phyloP scores from a whole-genome alignment of 2,329 filamentous ascomycete genomes.

The Colletotrichum sojae region DNA sequence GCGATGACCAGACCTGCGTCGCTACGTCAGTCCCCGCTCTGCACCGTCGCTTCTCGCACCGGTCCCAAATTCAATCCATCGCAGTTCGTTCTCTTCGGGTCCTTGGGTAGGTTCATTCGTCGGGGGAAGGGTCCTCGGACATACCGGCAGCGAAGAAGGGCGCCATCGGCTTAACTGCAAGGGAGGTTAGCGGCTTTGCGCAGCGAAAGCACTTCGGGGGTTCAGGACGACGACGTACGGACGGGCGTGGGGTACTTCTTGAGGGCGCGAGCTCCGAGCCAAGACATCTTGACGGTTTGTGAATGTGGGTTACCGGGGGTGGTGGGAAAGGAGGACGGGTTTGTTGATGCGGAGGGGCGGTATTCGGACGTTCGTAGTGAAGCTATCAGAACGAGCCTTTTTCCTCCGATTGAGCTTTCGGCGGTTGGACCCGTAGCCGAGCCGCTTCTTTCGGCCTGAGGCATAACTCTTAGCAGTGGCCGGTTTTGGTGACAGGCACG shows the following conservation, averaged over 20 bases:
- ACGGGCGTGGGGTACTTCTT: conserved; percentile 88
- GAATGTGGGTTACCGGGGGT: conserved; percentile 53
- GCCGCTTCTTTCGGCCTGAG: conserved; percentile 46
- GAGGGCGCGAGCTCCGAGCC: conserved; percentile 74
- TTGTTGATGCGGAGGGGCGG: conserved; percentile 50
- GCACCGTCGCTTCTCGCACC: conserved; percentile 3
- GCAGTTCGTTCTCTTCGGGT: neutral
- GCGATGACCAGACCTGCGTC: conserved; percentile 82
- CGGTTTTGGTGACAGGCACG: neutral
- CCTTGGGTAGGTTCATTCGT: no score
- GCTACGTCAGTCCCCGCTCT: conserved; percentile 16
- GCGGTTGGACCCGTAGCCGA: conserved; percentile 55
- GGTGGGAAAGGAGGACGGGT: conserved; percentile 47
- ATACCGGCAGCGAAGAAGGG: conserved; percentile 97
- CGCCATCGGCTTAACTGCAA: conserved; percentile 86
- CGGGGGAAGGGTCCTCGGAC: conserved; percentile 51
- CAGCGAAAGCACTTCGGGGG: conserved; percentile 23
- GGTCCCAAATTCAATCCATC: neutral
- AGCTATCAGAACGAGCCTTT: conserved; percentile 58
- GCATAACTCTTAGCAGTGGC: neutral
- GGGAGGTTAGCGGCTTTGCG: conserved; percentile 39
- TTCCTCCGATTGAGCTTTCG: conserved; percentile 48
- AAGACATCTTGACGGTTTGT: conserved; percentile 75
- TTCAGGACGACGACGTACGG: conserved; percentile 70
- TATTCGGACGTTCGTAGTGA: conserved; percentile 48